Evolutionary conservation across 2,329 filamentous ascomycete genomes (phyloP), one percentile per base, ranked within the genome.

Genomic region (Endoconidiophora laricicola): DNA sequence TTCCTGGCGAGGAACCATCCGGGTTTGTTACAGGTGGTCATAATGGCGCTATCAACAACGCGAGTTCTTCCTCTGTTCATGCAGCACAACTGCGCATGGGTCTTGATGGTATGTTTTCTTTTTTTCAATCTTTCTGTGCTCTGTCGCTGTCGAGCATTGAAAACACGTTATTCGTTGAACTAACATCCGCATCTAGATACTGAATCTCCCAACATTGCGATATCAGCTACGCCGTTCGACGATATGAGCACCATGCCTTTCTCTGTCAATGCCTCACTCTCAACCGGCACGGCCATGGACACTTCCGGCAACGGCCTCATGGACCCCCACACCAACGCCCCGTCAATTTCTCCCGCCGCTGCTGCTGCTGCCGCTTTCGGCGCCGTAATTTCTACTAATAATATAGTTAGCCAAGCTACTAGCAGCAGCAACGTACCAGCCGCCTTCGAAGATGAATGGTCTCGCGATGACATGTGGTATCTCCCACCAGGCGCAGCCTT

Each of bases 201-300:
- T 12, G 46, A 37, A n/a, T 60, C 62, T n/a, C 59, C 63, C 5
- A 52, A 57, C 4, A 55, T 61, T n/a, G 63, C 64, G 53, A 77
- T 81, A 54, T 78, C 76, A 1, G 76, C 78, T 3, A 80, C 76
- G 2, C 76, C 77, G 0, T 81, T 79, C 57, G 76, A 81, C 54
- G n/a, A n/a, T n/a, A 60, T 76, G 20, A 69, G 70, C 0, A 63
- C 67, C 0, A 70, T 74, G 52, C 71, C 64, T 52, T 79, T 79
- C 54, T 72, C 71, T 23, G 76, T 73, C 53, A 68, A 69, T 0
- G 56, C 63, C 2, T 70, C 69, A 2, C 63, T 68, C 3, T 62
- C 68, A 0, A 70, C 73, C 3, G 63, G 65, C 52, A 29, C 47
- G 6, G 23, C 50, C 18, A 40, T 42, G 22, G 47, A 48, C 44